Percentiles rank a stretch among this genome's conserved stretches.
These are phyloP conservation scores for Cytospora mali DNA, from an alignment of 2,329 filamentous ascomycete species.

Conservation along the genomic window DNA sequence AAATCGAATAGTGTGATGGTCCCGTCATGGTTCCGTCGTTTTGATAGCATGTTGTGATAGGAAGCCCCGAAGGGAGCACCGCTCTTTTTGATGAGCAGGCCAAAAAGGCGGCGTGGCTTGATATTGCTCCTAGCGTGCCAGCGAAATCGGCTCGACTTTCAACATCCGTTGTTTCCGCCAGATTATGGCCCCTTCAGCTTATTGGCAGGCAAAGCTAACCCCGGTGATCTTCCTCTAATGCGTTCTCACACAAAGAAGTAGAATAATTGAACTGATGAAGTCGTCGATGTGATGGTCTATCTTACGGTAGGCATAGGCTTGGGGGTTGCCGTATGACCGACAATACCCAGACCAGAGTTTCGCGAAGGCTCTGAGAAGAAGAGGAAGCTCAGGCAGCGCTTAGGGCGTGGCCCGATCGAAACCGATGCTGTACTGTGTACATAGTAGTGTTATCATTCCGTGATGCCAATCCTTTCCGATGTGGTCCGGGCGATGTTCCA, in stretches of 20 bases:
- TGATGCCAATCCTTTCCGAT: slow-evolving; percentile 12
- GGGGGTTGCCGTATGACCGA: slow-evolving; percentile 9
- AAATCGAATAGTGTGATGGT: background rate
- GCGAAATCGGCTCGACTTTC: slow-evolving; percentile 19
- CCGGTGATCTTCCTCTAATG: slow-evolving; percentile 2
- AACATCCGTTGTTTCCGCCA: slow-evolving; percentile 13
- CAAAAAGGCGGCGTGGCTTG: slow-evolving; percentile 13
- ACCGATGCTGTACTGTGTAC: slow-evolving; percentile 9
- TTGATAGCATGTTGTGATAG: slow-evolving; percentile 11
- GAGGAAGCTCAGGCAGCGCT: slow-evolving; percentile 13
- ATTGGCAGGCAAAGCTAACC: slow-evolving; percentile 14
- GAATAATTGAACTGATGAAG: background rate
- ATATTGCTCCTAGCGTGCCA: slow-evolving; percentile 9
- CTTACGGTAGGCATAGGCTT: slow-evolving; percentile 20
- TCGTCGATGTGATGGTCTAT: slow-evolving; percentile 15
- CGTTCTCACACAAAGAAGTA: background rate
- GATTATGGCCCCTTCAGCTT: slow-evolving; percentile 1
- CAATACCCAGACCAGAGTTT: background rate
- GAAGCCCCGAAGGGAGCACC: slow-evolving; percentile 2
- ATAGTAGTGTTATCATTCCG: background rate
- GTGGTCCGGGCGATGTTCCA: slow-evolving; percentile 12
- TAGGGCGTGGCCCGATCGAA: slow-evolving; percentile 17
- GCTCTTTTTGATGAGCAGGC: slow-evolving; percentile 2
- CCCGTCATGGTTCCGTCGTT: slow-evolving; percentile 16
- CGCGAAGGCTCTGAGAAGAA: background rate